Evolutionary conservation across 768 basidiomycete genomes (phyloP).

Genomic region (Lepiota venenata): DNA sequence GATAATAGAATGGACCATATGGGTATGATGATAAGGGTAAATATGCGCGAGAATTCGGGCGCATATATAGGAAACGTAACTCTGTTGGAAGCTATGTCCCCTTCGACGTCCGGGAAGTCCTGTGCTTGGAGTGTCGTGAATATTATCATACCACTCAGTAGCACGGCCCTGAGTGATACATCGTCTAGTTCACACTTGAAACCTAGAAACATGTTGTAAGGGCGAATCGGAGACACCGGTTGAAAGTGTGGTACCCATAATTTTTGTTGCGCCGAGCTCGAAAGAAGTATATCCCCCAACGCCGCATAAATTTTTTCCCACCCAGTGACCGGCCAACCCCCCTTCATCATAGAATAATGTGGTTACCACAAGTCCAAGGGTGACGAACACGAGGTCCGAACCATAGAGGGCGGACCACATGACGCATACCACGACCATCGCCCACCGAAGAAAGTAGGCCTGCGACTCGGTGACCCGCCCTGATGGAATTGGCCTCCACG

Average conservation of each 20-base stretch:
- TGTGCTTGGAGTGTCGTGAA: constrained; percentile 43
- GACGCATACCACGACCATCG: constrained; percentile 24
- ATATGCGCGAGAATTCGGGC: constrained; percentile 30
- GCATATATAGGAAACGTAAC: constrained; percentile 41
- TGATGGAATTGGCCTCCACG: constrained; percentile 34
- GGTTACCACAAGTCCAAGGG: constrained; percentile 19
- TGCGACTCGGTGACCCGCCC: constrained; percentile 22
- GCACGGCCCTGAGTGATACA: constrained; percentile 11
- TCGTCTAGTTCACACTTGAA: constrained; percentile 7
- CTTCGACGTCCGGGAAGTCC: constrained; percentile 45
- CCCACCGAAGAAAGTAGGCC: constrained; percentile 28
- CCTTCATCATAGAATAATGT: constrained; percentile 28
- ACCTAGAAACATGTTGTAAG: no score
- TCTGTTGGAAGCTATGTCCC: constrained; percentile 36
- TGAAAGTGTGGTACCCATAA: constrained; percentile 7
- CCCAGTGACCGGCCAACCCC: constrained; percentile 20
- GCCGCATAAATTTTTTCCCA: constrained; percentile 28
- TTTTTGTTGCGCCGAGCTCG: constrained; percentile 29
- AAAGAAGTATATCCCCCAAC: constrained; percentile 28
- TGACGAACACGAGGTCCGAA: constrained; percentile 13
- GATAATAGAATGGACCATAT: constrained; percentile 16
- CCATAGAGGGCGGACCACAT: constrained; percentile 19
- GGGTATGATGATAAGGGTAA: constrained; percentile 15
- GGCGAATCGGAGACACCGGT: no score
- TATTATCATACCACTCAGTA: constrained; percentile 25